Base-by-base conservation (phyloP, 2,329 filamentous ascomycete species). In the Ophiocordyceps unilateralis region DNA sequence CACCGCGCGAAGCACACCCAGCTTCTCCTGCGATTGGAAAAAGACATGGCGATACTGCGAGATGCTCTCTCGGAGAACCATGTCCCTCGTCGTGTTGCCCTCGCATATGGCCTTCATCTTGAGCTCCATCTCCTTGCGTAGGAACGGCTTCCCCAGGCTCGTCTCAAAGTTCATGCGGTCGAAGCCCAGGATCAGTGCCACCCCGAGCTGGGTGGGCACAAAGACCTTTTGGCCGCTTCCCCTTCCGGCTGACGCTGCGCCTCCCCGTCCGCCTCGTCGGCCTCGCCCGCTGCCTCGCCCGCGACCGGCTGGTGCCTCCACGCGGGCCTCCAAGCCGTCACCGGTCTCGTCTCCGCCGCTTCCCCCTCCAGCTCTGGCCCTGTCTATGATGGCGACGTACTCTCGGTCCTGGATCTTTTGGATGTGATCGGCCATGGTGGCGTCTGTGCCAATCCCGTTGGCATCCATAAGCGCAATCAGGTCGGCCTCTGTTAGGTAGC, bases 401-500 rank as follows among this genome's bases (percentile, higher is more conserved):
- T 88, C 72, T 46, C 91, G 72, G 45, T 88, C 77, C 60, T 96
- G 87, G 53, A 98, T 93, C 61, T 89, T 98, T 46, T 84, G 78
- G 54, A 98, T 98, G 57, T 98, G 91, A 54, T 98, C 91, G 0
- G 91, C 91, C 91, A 98, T 98, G 1, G 91, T 98, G 7, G 91
- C 91, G 64, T 98, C 91, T 10, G 91, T 98, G 12, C 91, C 91
- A 49, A 98, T 98, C 2, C 91, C 91, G 57, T 98, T 98, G 39
- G 86, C 88, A 63, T 98, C 91, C 91, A 98, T 98, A 11, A 98
- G 72, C 3, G 82, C 83, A 56, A 98, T 94, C 22, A 98, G 69
- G 57, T 98, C 91, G 0, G 91, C 88, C 58, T 98, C 91, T 0
- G 91, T 96, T 24, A 98, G 70, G 57, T 93, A 95, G 20, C 72